Evolutionary conservation across 306 rosid genomes (phyloP), one percentile per base, ranked within the genome.

Genomic region (Heteromeles arbutifolia): DNA sequence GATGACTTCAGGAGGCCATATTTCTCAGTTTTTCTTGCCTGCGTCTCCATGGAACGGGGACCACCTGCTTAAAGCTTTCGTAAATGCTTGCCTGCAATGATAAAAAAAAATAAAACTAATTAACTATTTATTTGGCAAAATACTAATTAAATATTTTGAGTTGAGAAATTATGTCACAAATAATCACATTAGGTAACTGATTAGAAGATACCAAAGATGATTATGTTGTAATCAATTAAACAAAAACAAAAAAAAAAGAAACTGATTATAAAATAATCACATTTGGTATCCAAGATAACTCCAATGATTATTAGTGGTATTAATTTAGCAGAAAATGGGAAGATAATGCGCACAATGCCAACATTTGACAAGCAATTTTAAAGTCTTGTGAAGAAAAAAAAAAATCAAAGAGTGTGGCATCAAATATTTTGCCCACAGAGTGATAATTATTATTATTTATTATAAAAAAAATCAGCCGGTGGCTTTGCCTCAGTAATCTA

Each of bases 1-100:
- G 19, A 62, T 17, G 19, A 64, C 11, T 24, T 71, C 25, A 64
- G 8, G 74, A 65, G 37, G n/a, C 64, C 28, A 39, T 26, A 63
- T 63, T 68, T 74, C 74, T 82, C 11, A 39, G 29, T 19, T 81
- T 77, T 72, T 85, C 87, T 76, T 83, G 84, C 81, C 71, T 88
- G 79, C 96, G 85, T 75, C 85, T 89, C 97, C 99, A 87, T 53
- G 92, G 10, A 37, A 37, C 41, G 41, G 41, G 91, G 81, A 92
- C 91, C 89, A 79, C 86, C 70, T 89, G 99, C 90, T 95, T 95
- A 32, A 95, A 78, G 79, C 92, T 82, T 52, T 89, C 90, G 84
- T 76, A 95, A 74, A 95, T 80, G 82, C 75, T 87, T 73, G 81
- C 88, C 99, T 95, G 93, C 81, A 80, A 13, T 76, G 65, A 54